Evolutionary conservation across 345 rosid genomes (phyloP).

Genomic region (Litchi chinensis): DNA sequence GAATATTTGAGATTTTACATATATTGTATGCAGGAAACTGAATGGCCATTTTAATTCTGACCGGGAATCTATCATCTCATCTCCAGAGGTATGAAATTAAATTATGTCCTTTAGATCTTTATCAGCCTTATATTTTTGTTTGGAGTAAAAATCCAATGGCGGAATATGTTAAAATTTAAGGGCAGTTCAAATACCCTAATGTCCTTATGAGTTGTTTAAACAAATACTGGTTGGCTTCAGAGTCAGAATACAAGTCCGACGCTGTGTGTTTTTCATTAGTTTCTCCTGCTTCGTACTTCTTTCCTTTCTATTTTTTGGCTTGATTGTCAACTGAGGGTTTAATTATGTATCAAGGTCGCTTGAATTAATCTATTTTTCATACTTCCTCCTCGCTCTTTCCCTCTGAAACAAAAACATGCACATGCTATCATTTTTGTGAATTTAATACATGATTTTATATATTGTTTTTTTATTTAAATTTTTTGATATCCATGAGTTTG

Average conservation of each 20-base stretch:
- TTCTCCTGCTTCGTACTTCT: neutral
- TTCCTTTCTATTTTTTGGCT: neutral
- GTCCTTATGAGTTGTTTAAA: neutral
- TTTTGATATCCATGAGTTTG: neutral
- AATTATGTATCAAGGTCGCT: neutral
- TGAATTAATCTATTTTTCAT: neutral
- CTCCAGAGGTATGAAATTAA: conserved; percentile 54
- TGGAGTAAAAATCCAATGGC: neutral
- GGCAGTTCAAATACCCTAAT: neutral
- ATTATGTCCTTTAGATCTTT: conserved; percentile 4
- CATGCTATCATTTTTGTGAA: neutral
- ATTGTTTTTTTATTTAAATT: neutral
- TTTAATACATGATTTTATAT: neutral
- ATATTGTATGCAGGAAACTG: conserved; percentile 14
- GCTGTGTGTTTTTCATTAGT: neutral
- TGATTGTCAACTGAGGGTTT: neutral
- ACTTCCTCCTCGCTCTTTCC: neutral
- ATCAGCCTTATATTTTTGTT: neutral
- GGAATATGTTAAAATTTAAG: neutral
- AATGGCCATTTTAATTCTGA: conserved; percentile 31
- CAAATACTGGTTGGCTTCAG: neutral
- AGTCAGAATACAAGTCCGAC: neutral
- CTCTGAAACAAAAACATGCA: neutral
- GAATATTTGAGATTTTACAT: neutral
- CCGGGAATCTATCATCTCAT: conserved; percentile 67